These are phyloP conservation scores for Globisporangium okanoganense DNA, from an alignment of 352 stramenopile genomes.

Conservation along the genomic window DNA sequence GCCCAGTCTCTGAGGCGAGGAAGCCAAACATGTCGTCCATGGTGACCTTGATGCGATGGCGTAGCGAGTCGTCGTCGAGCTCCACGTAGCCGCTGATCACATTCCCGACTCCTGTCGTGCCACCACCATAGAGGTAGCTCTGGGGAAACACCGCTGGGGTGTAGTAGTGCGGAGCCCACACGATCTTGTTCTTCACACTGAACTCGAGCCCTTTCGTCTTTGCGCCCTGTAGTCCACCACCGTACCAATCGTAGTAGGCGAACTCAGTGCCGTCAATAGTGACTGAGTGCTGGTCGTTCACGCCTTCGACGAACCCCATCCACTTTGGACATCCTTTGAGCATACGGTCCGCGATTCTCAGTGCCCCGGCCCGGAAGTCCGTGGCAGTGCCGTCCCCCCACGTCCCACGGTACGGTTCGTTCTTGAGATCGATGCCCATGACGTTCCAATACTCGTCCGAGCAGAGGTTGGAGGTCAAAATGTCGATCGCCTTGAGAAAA, in stretches of 20 bases:
- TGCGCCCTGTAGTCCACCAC: constrained; percentile 28
- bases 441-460: constrained; percentile 35
- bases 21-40: constrained; percentile 44
- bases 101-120: constrained; percentile 6
- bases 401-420: constrained; percentile 30
- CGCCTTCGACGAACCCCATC: constrained; percentile 38
- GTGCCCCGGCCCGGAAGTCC: constrained; percentile 24
- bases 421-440: constrained; percentile 40
- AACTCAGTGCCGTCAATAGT: constrained; percentile 24
- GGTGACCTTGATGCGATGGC: constrained; percentile 19
- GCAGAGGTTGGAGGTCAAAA: constrained; percentile 27
- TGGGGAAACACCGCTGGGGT: constrained; percentile 31
- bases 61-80: constrained; percentile 23
- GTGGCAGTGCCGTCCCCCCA: constrained; percentile 27
- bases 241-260: constrained; percentile 39
- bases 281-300: constrained; percentile 24
- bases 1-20: constrained; percentile 19
- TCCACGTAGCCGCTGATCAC: constrained; percentile 26
- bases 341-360: constrained; percentile 29
- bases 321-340: constrained; percentile 31
- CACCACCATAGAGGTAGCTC: constrained; percentile 23
- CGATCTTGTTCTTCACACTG: constrained; percentile 22
- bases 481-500: constrained; percentile 30
- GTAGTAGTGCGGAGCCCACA: constrained; percentile 39
- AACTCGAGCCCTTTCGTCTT: constrained; percentile 22